These are phyloP conservation scores for Cystobasidium tubakii DNA, from an alignment of 768 basidiomycete genomes.

Conservation along the genomic window DNA sequence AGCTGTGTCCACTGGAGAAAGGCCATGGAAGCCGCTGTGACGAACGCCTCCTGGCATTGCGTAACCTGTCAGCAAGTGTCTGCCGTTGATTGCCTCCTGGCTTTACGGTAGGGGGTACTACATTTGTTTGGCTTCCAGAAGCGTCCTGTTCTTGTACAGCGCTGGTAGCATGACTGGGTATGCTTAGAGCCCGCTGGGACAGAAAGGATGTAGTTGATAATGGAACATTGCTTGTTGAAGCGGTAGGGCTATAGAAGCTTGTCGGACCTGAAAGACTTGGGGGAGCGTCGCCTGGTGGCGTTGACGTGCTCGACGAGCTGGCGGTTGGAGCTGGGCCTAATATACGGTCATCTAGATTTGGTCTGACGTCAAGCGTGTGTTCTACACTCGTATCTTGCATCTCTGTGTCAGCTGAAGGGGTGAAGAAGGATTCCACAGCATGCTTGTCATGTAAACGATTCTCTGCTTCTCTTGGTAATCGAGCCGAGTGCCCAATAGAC, in stretches of 20 bases:
- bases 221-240: no score
- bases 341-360: neutral
- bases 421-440: no score
- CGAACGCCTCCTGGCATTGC: neutral
- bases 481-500: neutral
- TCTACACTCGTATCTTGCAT: neutral
- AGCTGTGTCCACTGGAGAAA: neutral
- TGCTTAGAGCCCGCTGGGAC: no score
- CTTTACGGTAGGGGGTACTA: neutral
- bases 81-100: neutral
- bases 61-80: neutral
- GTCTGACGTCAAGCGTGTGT: neutral
- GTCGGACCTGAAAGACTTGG: no score
- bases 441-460: no score
- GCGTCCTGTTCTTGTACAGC: neutral
- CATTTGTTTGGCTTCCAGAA: neutral
- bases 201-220: no score
- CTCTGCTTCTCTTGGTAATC: neutral
- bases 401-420: neutral
- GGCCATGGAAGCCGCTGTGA: neutral
- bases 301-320: no score
- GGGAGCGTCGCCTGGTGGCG: no score
- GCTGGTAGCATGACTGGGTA: no score
- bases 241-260: no score
- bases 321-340: neutral